These are phyloP conservation scores for Fusarium nygamai DNA, from an alignment of 2,329 filamentous ascomycete species.

Conservation along the genomic window DNA sequence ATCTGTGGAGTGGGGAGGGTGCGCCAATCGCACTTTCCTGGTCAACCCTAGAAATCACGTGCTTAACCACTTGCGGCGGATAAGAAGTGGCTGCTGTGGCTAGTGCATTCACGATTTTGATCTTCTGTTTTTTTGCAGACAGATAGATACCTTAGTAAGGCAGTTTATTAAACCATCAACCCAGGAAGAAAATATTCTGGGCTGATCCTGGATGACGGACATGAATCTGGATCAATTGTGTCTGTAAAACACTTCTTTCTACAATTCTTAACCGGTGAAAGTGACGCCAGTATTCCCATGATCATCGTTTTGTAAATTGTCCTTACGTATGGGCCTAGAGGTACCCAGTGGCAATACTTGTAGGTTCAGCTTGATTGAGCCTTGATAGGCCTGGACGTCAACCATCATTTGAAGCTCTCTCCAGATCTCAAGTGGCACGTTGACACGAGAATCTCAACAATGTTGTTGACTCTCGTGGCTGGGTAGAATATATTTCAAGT, in stretches of 20 bases:
- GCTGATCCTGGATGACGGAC: not conserved
- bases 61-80: not conserved
- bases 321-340: not conserved
- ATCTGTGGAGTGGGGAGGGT: conserved; percentile 51
- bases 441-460: conserved; percentile 14
- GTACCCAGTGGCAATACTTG: no score
- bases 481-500: not conserved
- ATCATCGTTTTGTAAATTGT: not conserved
- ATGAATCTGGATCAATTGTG: not conserved
- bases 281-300: not conserved
- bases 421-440: conserved; percentile 22
- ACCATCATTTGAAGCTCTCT: not conserved
- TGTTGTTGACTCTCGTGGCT: not conserved
- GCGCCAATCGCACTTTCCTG: conserved; percentile 32
- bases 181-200: not conserved
- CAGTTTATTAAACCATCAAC: no score
- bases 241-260: not conserved
- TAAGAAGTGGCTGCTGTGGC: not conserved
- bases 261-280: not conserved
- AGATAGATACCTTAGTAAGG: not conserved
- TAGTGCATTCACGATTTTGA: not conserved
- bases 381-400: not conserved
- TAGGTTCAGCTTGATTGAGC: not conserved
- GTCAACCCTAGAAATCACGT: conserved; percentile 51
- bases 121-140: not conserved